These are phyloP conservation scores for Exophiala dermatitidis DNA, from an alignment of 2,329 filamentous ascomycete genomes.

Conservation along the genomic window DNA sequence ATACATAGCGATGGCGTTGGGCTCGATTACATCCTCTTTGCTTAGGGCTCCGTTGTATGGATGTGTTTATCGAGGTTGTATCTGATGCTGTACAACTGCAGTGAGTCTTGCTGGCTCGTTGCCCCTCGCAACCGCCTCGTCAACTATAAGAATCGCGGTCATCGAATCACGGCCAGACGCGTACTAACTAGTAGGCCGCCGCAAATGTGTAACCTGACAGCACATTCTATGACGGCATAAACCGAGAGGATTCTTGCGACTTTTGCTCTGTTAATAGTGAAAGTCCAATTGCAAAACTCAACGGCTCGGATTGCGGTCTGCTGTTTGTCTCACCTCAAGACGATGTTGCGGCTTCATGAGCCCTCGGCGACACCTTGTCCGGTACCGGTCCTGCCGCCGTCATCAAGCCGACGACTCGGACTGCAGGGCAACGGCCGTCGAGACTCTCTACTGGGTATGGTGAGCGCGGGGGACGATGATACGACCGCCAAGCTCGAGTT, in stretches of 20 bases:
- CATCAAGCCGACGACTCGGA: background rate
- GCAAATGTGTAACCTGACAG: too few species aligned
- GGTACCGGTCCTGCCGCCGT: background rate
- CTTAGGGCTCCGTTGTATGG: too few species aligned
- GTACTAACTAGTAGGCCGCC: background rate
- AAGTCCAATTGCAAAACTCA: too few species aligned
- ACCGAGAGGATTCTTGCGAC: too few species aligned
- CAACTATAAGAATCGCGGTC: background rate
- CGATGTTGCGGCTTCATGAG: slow-evolving; percentile 1
- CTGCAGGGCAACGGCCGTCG: background rate
- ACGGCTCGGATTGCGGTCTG: background rate
- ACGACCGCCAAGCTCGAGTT: slow-evolving; percentile 37
- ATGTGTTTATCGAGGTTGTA: too few species aligned
- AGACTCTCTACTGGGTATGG: background rate
- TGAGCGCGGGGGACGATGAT: slow-evolving; percentile 26
- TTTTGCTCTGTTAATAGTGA: too few species aligned
- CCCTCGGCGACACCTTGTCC: slow-evolving; percentile 17
- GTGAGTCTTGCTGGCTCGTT: background rate
- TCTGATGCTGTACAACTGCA: background rate
- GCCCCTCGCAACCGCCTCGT: slow-evolving; percentile 7
- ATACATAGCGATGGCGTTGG: slow-evolving; percentile 17
- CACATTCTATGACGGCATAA: too few species aligned
- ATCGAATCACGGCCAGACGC: background rate
- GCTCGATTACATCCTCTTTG: background rate
- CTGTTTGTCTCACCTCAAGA: background rate